phyloP scores from a whole-genome alignment of 108 stramenopile species.

The Nannochloropsis gaditana region DNA sequence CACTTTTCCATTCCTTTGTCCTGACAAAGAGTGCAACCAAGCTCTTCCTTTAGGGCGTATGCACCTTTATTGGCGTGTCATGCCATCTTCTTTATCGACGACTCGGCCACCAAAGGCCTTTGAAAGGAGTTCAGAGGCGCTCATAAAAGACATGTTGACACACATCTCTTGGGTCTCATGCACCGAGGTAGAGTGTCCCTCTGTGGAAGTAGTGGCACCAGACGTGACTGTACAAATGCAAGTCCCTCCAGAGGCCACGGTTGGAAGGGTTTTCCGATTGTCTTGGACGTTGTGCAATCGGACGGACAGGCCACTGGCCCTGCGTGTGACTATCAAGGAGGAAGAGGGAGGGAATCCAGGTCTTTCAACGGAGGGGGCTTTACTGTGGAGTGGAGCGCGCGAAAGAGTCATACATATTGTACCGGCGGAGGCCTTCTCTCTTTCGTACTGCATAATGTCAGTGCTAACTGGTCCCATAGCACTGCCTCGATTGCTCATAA shows the following conservation, averaged over 20 bases:
- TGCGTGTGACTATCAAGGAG: constrained; percentile 8
- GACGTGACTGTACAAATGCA: not conserved
- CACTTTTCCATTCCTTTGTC: not conserved
- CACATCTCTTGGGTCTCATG: not conserved
- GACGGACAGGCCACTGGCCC: not conserved
- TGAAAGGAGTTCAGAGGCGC: too few relatives aligned
- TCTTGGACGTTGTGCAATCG: not conserved
- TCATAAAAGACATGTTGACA: too few relatives aligned
- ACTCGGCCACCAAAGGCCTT: too few relatives aligned
- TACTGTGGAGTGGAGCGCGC: constrained; percentile 3
- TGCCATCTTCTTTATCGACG: not conserved
- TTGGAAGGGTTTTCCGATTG: not conserved
- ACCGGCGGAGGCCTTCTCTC: not conserved
- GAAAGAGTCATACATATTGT: not conserved
- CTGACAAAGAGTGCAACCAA: not conserved
- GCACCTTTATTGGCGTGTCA: not conserved
- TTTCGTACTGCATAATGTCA: not conserved
- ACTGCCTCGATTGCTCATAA: constrained; percentile 9
- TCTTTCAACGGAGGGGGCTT: constrained; percentile 2
- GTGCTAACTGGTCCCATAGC: not conserved
- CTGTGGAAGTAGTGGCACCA: not conserved
- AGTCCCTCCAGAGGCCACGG: not conserved
- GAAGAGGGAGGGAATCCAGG: not conserved
- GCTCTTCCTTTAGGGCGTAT: not conserved
- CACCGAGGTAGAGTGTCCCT: not conserved